These are phyloP conservation scores for Helotiales sp. DNA, from an alignment of 2,329 filamentous ascomycete species.

Conservation along the genomic window DNA sequence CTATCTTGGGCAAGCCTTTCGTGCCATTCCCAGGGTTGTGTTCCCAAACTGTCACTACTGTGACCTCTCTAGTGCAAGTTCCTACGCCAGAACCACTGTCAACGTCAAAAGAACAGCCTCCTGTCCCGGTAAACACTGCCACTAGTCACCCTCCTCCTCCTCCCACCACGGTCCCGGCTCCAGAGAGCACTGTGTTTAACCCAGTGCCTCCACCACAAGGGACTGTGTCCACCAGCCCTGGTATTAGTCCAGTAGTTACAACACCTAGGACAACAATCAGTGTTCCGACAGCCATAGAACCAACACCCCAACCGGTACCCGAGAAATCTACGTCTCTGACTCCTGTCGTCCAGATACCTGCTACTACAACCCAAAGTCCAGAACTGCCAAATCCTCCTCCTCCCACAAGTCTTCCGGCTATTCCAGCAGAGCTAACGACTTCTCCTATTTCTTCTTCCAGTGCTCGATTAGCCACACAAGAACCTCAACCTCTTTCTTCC, in stretches of 20 bases:
- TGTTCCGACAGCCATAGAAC: background rate
- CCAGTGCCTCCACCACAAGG: background rate
- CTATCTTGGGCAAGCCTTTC: slow-evolving; percentile 11
- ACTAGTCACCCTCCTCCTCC: background rate
- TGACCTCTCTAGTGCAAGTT: background rate
- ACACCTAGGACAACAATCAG: background rate
- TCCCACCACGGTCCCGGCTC: background rate
- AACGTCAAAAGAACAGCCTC: background rate
- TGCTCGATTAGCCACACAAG: background rate
- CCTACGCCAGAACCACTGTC: background rate
- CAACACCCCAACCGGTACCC: background rate
- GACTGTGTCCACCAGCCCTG: background rate
- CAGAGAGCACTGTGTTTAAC: background rate
- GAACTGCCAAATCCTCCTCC: background rate
- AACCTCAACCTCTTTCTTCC: background rate
- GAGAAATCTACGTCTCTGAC: background rate
- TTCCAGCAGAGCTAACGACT: background rate
- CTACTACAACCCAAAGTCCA: background rate
- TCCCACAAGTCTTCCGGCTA: background rate
- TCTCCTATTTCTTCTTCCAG: background rate
- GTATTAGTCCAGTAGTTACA: background rate
- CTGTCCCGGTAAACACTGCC: background rate
- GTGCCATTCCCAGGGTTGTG: slow-evolving; percentile 7
- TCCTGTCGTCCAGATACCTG: background rate
- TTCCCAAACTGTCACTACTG: slow-evolving; percentile 15